Evolutionary conservation across 2,329 filamentous ascomycete genomes (phyloP), one percentile per base, ranked within the genome.

Genomic region (Didymella keratinophila): DNA sequence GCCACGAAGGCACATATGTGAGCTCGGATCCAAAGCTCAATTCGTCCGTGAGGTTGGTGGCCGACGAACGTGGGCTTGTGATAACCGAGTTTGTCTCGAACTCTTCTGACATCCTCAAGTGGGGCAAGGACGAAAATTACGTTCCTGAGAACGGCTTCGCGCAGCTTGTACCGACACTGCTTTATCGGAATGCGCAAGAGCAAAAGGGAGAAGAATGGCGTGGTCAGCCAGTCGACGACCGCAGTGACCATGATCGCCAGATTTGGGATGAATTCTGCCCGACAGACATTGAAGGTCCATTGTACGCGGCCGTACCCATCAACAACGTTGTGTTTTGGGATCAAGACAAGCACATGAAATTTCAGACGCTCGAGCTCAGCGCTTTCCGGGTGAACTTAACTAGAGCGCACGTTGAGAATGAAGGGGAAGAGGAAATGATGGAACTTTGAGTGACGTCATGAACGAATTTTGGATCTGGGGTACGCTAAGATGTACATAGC

Each of bases 291-390:
- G 75, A 78, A 20, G 58, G 56, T 2, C 37, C 65, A 2, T 64
- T 65, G 20, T 79, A 79, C 60, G 77, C 65, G 2, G 72, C 68
- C 2, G 52, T 71, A 16, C 70, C 73, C 0, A 34, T 78, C 11
- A 77, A 76, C 25, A 75, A 77, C 48, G 23, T 73, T 4, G 69
- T 76, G 0, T 77, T 80, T 47, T 78, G 77, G 76, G 62, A 68
- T 21, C 36, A 61, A 23, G 61, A 51, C 1, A 60, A 68, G 11
- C 56, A 55, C 9, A 61, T 55, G 0, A 30, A 37, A 2, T 66
- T 70, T n/a, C 56, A 67, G 3, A 67, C 50, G 18, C 44, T 78
- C 3, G 74, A 78, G 52, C 56, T 77, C 8, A 64, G 71, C 18
- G 76, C 67, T 3, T 78, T 77, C 43, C 61, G 72, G 27, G 66